Evolutionary conservation across 352 stramenopile genomes (phyloP).

Genomic region (Peronosclerospora sorghi): DNA sequence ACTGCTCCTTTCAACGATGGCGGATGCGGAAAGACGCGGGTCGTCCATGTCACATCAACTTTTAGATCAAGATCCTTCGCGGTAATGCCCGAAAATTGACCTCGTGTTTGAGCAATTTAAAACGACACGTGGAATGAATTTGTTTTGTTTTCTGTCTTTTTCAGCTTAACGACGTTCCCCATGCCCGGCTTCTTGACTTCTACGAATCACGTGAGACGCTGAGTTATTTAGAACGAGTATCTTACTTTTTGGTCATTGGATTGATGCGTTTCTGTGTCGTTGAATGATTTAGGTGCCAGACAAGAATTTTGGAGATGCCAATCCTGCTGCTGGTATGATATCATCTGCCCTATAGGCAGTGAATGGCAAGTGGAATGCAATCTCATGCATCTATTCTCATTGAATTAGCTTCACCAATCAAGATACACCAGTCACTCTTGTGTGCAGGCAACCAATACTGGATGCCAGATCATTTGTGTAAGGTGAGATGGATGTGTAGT

Average conservation of each 20-base stretch:
- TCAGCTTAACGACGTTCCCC: slow-evolving; percentile 58
- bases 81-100: slow-evolving; percentile 11
- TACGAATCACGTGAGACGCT: slow-evolving; percentile 27
- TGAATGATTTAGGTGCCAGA: slow-evolving; percentile 9
- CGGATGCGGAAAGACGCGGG: slow-evolving; percentile 19
- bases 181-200: slow-evolving; percentile 45
- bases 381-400: not conserved
- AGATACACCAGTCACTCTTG: slow-evolving; percentile 24
- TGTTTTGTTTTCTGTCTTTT: not conserved
- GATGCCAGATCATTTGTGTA: slow-evolving; percentile 82
- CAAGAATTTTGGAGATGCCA: not conserved
- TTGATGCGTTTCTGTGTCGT: not conserved
- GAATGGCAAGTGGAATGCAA: not conserved
- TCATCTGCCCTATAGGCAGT: not conserved
- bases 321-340: slow-evolving; percentile 7
- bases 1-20: slow-evolving; percentile 8
- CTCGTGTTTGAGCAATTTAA: too few species aligned
- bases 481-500: slow-evolving; percentile 23
- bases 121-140: not conserved
- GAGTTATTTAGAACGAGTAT: not conserved
- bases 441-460: slow-evolving; percentile 55
- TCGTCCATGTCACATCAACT: slow-evolving; percentile 36
- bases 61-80: slow-evolving; percentile 40
- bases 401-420: slow-evolving; percentile 15
- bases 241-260: not conserved